A percentile compares a stretch with the other conserved stretches of the same genome.
Evolutionary conservation across 2,329 filamentous ascomycete genomes (phyloP).

Genomic region (Alternaria alternata): DNA sequence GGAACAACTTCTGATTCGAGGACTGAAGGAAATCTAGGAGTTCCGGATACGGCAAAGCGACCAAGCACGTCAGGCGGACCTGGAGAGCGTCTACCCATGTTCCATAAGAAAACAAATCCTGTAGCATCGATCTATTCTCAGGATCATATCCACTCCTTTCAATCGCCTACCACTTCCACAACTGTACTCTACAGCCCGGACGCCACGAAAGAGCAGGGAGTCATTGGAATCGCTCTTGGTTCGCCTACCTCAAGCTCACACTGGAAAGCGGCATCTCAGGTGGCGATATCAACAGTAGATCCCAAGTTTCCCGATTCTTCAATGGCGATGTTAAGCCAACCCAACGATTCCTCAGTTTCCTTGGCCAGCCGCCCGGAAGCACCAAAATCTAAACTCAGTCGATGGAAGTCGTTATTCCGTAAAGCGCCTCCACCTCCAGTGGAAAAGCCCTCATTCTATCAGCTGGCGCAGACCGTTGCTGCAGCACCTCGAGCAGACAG

Average conservation of each 20-base stretch:
- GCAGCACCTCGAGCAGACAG: slow-evolving; percentile 40
- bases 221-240: slow-evolving; percentile 52
- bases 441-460: slow-evolving; percentile 47
- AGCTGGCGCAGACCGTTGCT: slow-evolving; percentile 38
- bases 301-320: slow-evolving; percentile 12
- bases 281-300: slow-evolving; percentile 15
- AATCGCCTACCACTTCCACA: slow-evolving; percentile 40
- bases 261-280: slow-evolving; percentile 38
- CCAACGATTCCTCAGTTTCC: slow-evolving; percentile 17
- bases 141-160: slow-evolving; percentile 35
- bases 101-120: slow-evolving; percentile 48
- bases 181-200: slow-evolving; percentile 44
- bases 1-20: slow-evolving; percentile 37
- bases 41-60: slow-evolving; percentile 42
- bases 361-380: slow-evolving; percentile 23
- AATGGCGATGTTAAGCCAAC: slow-evolving; percentile 19
- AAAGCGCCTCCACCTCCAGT: slow-evolving; percentile 36
- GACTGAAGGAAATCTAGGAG: slow-evolving; percentile 36
- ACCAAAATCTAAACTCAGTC: slow-evolving; percentile 47
- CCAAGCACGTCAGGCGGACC: slow-evolving; percentile 48
- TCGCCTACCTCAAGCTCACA: slow-evolving; percentile 47
- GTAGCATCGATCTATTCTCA: slow-evolving; percentile 35
- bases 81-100: slow-evolving; percentile 43
- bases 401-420: slow-evolving; percentile 52
- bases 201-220: slow-evolving; percentile 36